phyloP scores from a whole-genome alignment of 371 early-diverging fungal species.

The Mortierella sp. region DNA sequence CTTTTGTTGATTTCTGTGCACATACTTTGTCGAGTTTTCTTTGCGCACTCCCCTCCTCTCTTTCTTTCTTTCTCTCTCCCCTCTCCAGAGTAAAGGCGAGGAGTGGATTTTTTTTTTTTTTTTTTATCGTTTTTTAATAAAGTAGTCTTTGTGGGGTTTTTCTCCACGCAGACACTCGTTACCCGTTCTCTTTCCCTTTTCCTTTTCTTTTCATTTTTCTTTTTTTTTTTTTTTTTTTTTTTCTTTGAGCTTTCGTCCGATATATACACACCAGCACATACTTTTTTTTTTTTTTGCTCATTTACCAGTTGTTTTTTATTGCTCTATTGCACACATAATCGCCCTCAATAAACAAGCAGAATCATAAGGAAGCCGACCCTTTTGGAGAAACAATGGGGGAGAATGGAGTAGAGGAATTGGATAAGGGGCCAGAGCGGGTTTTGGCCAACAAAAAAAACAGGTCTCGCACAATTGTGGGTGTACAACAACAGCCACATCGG shows the following conservation, averaged over 20 bases:
- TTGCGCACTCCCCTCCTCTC: not conserved
- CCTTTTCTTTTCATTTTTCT: not conserved
- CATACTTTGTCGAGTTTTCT: not conserved
- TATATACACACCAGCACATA: not conserved
- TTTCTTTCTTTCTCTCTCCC: not conserved
- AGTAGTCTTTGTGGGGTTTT: not conserved
- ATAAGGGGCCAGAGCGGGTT: too few species aligned
- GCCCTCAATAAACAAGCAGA: too few species aligned
- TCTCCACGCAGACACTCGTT: not conserved
- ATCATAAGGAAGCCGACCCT: too few species aligned
- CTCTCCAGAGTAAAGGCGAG: not conserved
- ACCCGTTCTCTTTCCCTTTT: not conserved
- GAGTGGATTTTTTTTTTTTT: not conserved
- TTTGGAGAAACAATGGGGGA: too few species aligned
- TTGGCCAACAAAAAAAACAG: too few species aligned
- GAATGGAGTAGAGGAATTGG: too few species aligned
- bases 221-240: constrained; percentile 3
- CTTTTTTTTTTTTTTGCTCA: not conserved
- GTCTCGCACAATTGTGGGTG: too few species aligned
- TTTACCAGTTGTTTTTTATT: not conserved
- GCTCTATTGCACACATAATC: constrained; percentile 2
- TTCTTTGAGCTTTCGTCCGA: not conserved
- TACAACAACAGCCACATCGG: too few species aligned
- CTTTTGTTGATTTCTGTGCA: not conserved
- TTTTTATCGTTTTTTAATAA: constrained; percentile 1